phyloP scores from a whole-genome alignment of 768 basidiomycete species.

The Boletus reticuloceps region DNA sequence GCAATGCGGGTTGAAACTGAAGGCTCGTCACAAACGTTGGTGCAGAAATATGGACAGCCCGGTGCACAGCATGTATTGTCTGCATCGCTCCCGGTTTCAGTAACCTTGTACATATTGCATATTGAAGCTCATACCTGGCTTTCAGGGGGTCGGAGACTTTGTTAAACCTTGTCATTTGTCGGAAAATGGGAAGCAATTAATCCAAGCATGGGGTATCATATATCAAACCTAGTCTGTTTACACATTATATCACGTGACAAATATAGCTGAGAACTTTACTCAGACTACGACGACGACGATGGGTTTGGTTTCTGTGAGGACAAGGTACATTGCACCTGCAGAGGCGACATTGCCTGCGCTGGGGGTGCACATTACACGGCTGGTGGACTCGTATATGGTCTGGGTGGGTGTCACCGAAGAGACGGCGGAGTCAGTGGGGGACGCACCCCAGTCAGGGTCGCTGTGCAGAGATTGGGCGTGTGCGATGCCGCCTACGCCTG shows the following conservation, averaged over 20 bases:
- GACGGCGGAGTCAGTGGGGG: conserved; percentile 41
- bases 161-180: no score
- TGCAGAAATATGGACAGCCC: no score
- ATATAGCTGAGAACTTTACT: neutral
- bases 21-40: no score
- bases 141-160: no score
- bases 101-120: no score
- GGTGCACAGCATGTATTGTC: no score
- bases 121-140: no score
- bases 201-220: no score
- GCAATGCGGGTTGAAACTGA: no score
- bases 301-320: conserved; percentile 40
- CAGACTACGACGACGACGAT: neutral
- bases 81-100: no score
- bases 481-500: conserved; percentile 60
- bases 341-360: conserved; percentile 55
- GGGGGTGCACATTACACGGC: conserved; percentile 60
- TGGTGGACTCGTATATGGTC: conserved; percentile 78
- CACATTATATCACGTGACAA: conserved; percentile 20
- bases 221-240: no score
- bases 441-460: conserved; percentile 51
- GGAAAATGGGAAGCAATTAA: no score
- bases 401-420: conserved; percentile 70
- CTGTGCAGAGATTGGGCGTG: conserved; percentile 79
- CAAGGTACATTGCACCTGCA: conserved; percentile 47